Conservation (phyloP, 2,329 filamentous ascomycete species). For the Pseudogymnoascus sp. region DNA sequence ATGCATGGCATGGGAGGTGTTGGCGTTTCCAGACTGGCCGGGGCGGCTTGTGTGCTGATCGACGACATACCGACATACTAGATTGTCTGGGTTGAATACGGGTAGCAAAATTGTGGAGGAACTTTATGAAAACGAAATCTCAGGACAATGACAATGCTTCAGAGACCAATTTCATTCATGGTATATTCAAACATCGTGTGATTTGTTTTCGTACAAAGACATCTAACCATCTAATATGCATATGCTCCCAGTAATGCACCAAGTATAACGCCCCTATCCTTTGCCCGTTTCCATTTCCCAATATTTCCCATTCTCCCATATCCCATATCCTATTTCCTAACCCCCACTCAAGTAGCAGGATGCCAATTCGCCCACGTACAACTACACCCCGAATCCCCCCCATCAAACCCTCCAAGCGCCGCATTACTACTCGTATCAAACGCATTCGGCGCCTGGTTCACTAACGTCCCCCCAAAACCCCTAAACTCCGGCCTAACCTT, state of each 20-base stretch:
- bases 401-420: slow-evolving; percentile 51
- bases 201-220: slow-evolving; percentile 3
- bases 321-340: neutral
- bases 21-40: slow-evolving; percentile 8
- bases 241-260: neutral
- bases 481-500: slow-evolving; percentile 42
- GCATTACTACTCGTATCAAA: slow-evolving; percentile 31
- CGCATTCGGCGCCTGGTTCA: slow-evolving; percentile 40
- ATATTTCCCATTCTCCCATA: neutral
- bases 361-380: slow-evolving; percentile 50
- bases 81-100: neutral
- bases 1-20: slow-evolving; percentile 8
- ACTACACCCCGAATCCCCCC: slow-evolving; percentile 52
- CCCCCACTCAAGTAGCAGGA: neutral
- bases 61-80: neutral
- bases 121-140: neutral
- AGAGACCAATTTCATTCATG: neutral
- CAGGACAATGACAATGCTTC: neutral
- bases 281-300: neutral
- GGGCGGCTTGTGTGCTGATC: slow-evolving; percentile 1
- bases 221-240: neutral
- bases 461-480: slow-evolving; percentile 39
- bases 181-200: neutral
- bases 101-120: neutral
- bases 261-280: neutral